Evolutionary conservation across 768 basidiomycete genomes (phyloP), one percentile per base, ranked within the genome.

Genomic region (Tulasnella sp.): DNA sequence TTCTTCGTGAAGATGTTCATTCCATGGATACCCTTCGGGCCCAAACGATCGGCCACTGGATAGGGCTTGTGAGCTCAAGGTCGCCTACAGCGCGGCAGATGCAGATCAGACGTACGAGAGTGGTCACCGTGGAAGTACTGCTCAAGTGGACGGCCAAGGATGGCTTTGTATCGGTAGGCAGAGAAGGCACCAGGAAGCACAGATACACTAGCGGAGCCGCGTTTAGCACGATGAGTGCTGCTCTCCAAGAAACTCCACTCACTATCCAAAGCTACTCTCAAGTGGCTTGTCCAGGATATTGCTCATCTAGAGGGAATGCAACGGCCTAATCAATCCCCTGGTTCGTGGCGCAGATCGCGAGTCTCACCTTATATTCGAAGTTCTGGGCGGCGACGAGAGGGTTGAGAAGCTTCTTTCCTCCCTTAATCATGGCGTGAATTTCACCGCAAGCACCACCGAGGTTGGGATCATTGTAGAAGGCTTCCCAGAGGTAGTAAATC

Each of bases 1-100:
- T 96, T 97, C 85, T 96, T 97, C 42, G 93, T 95, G 86, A 97
- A 97, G 80, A 97, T 96, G 82, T 92, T 91, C 96, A 97, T 97
- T 67, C 95, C 96, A 78, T 97, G 90, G 75, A 96, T 94, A 83
- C 96, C 97, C 84, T 97, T 96, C 34, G 89, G 85, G 14, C 97
- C 97, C 67, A 97, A 89, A 73, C 96, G 91, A 79, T 94, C 94
- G 22, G 96, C 95, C 80, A 97, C 85, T 37, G 91, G 25, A 22
- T n/a, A 49, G n/a, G 39, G 54, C 11, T n/a, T 29, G 22, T 58
- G n/a, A 58, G 54, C 54, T 19, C 29, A 74, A 42, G 39, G 42
- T 14, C 68, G n/a, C 52, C 39, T 19, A 12, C 36, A 22, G 67
- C 36, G 19, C n/a, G 39, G 17, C 22, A 17, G 68, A 4, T 69